Percentiles rank a stretch among this genome's conserved stretches.
phyloP scores from a whole-genome alignment of 306 rosid species.

The Coriaria nepalensis region DNA sequence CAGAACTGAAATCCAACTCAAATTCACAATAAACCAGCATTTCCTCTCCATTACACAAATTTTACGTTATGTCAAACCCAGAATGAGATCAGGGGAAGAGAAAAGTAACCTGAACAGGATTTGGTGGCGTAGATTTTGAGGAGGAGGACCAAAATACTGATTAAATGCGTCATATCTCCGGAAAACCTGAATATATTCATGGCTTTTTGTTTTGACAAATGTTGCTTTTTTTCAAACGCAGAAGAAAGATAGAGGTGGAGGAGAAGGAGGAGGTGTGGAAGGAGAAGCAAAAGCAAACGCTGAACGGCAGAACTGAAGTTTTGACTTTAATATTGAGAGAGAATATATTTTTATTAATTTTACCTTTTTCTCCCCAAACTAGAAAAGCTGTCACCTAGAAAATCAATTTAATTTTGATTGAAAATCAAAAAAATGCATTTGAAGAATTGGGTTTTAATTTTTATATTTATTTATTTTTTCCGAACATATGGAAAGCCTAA shows the following conservation, averaged over 20 bases:
- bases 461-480: no score
- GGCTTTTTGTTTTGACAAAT: slow-evolving; percentile 4
- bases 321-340: no score
- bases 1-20: neutral
- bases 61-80: neutral
- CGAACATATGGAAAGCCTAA: no score
- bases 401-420: no score
- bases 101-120: slow-evolving; percentile 67
- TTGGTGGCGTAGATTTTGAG: slow-evolving; percentile 97
- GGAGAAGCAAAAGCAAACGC: no score
- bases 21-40: neutral
- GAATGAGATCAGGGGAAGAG: neutral
- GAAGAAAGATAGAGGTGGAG: no score
- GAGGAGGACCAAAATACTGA: slow-evolving; percentile 73
- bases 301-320: neutral
- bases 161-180: slow-evolving; percentile 88
- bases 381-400: slow-evolving; percentile 15
- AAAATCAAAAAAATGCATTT: no score
- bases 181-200: slow-evolving; percentile 90
- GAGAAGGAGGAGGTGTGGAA: neutral
- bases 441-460: no score
- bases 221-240: no score
- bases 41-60: neutral
- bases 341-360: no score
- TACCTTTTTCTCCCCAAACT: neutral